Conservation (phyloP, 768 basidiomycete genomes). For the Brasilioporus rufonigricans region DNA sequence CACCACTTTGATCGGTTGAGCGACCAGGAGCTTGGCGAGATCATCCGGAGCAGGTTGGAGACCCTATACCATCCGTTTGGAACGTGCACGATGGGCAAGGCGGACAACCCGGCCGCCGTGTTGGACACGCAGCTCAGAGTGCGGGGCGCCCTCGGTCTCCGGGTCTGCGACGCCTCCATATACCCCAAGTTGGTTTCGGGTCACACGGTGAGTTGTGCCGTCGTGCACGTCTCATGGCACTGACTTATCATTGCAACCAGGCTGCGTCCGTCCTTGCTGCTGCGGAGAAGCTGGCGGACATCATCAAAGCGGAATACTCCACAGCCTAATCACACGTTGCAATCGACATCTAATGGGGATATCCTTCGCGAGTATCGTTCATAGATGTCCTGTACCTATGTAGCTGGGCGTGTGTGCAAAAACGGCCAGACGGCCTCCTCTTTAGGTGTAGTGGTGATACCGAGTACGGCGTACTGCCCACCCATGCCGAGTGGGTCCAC, state of each 20-base stretch:
- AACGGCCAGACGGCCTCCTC: conserved; percentile 33
- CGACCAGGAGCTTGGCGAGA: conserved; percentile 35
- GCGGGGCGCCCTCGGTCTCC: conserved; percentile 40
- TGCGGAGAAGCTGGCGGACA: conserved; percentile 36
- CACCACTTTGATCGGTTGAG: conserved; percentile 34
- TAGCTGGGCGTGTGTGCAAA: conserved; percentile 1
- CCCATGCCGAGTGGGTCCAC: conserved; percentile 87
- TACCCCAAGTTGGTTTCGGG: conserved; percentile 43
- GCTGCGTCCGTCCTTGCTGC: conserved; percentile 30
- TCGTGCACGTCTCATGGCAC: not conserved
- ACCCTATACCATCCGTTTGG: conserved; percentile 46
- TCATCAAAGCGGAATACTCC: conserved; percentile 28
- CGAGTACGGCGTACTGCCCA: conserved; percentile 79
- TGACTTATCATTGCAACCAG: conserved; percentile 11
- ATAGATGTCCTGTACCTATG: not conserved
- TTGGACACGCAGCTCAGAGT: conserved; percentile 44
- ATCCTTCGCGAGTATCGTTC: not conserved
- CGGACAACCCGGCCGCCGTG: conserved; percentile 41
- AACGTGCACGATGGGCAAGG: conserved; percentile 36
- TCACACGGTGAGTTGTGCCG: conserved; percentile 39
- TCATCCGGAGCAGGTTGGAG: conserved; percentile 34
- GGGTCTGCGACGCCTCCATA: conserved; percentile 47
- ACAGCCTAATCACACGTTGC: not conserved
- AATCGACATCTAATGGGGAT: not conserved
- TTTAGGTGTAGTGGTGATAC: conserved; percentile 33